Conservation (phyloP, 176 grass and related monocot genomes). For the Avena eriantha region DNA sequence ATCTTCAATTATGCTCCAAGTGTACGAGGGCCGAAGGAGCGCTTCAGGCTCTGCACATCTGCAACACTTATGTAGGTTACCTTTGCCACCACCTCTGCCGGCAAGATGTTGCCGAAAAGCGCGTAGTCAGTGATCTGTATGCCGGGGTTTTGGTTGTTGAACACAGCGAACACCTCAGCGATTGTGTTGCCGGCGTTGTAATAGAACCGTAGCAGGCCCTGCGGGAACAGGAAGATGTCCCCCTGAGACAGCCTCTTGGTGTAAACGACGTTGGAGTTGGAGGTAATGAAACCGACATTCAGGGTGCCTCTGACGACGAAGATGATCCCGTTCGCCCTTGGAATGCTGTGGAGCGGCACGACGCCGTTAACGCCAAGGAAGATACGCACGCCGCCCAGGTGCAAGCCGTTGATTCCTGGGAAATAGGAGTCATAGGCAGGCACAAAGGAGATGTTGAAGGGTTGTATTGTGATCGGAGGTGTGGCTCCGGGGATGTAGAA, state of each 20-base stretch:
- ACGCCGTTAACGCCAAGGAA: constrained; percentile 41
- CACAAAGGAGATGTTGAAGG: no score
- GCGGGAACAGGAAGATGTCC: constrained; percentile 73
- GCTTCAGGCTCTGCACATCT: no score
- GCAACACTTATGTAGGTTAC: no score
- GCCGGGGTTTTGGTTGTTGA: constrained; percentile 72
- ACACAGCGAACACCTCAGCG: constrained; percentile 61
- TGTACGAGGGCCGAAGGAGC: no score
- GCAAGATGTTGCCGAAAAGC: constrained; percentile 80
- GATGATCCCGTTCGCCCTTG: constrained; percentile 68
- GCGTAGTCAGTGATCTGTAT: constrained; percentile 78
- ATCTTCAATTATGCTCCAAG: no score
- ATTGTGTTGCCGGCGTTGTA: constrained; percentile 52
- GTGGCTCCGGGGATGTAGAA: no score
- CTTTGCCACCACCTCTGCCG: not conserved
- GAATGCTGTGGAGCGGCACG: constrained; percentile 76
- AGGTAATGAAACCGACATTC: constrained; percentile 66
- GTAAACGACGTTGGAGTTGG: constrained; percentile 54
- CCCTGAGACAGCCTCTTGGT: constrained; percentile 59
- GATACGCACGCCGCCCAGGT: no score
- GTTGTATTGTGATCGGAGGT: no score
- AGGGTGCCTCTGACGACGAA: constrained; percentile 57
- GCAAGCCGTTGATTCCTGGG: no score
- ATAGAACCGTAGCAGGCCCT: constrained; percentile 77
- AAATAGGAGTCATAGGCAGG: no score